Evolutionary conservation across 257 asterid species (phyloP), one percentile per base, ranked within the genome.

Genomic region (Solanum pimpinellifolium): DNA sequence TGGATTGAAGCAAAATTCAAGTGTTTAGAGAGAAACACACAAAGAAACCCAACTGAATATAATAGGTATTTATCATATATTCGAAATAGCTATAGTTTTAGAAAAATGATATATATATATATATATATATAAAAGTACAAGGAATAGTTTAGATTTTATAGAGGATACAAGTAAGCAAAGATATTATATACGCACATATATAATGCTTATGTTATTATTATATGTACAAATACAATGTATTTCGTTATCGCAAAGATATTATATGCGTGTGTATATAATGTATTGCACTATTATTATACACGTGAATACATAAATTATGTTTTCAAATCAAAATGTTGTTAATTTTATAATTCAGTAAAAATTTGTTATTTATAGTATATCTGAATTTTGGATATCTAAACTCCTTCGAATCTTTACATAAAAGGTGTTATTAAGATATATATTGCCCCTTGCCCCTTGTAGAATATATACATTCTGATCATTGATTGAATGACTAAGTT

Each of bases 381-480:
- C 1, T 21, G 2, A 11, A 20, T 21, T 59, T 59, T 20, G 12
- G 0, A 59, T 59, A 59, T 62, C 31, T 4, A 62, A 15, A 13
- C 70, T 11, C 2, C 4, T 65, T 65, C 8, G 16, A 62, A 62
- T 11, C 2, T n/a, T n/a, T 62, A 62, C 33, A n/a, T 0, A n/a
- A n/a, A 62, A 65, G 2, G 27, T 59, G 68, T 21, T 59, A 21
- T 59, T 59, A 5, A 59, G 6, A 21, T 59, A 8, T 9, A 15
- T 2, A 5, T 37, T 37, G 39, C 7, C 39, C 0, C 39, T 37
- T 37, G 8, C 1, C 0, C 0, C 7, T n/a, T n/a, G 5, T n/a
- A 25, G 6, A 6, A n/a, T 65, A 5, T 65, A n/a, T 25, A 62
- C 9, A 62, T n/a, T 65, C 3, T 12, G 1, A 65, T 25, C 6